Percentiles rank a stretch among this genome's conserved stretches.
Conservation (phyloP, 192 early-diverging fungal species). For the Backusella liffmaniae region DNA sequence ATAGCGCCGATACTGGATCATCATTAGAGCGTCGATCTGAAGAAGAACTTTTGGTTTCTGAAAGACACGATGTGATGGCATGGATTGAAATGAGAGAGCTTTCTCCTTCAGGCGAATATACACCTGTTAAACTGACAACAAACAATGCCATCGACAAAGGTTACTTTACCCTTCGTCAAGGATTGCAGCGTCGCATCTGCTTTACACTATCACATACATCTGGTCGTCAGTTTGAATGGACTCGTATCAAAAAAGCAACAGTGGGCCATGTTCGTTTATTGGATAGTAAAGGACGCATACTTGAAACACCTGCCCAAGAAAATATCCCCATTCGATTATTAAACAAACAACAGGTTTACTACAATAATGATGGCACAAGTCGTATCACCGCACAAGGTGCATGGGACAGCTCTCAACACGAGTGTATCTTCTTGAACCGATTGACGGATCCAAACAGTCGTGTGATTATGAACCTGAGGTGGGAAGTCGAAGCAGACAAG, state of each 20-base stretch:
- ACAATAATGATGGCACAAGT: conserved; percentile 61
- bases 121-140: conserved; percentile 53
- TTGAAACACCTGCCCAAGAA: conserved; percentile 52
- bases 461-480: conserved; percentile 54
- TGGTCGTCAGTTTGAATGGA: conserved; percentile 63
- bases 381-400: conserved; percentile 52
- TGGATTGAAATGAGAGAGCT: conserved; percentile 72
- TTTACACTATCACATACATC: conserved; percentile 67
- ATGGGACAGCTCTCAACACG: conserved; percentile 80
- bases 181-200: conserved; percentile 68
- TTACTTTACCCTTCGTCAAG: conserved; percentile 71
- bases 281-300: conserved; percentile 61
- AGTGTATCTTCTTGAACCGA: conserved; percentile 62
- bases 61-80: conserved; percentile 66
- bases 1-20: not conserved
- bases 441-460: conserved; percentile 59
- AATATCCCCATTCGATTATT: conserved; percentile 48
- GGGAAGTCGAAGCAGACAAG: conserved; percentile 57
- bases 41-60: conserved; percentile 62
- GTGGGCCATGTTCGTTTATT: conserved; percentile 50
- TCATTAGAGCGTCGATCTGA: conserved; percentile 35
- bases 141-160: conserved; percentile 46
- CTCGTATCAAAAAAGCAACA: conserved; percentile 40
- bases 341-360: conserved; percentile 43
- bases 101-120: conserved; percentile 60